Base-by-base conservation (phyloP, 768 basidiomycete genomes). In the Macrolepiota dolichaula region DNA sequence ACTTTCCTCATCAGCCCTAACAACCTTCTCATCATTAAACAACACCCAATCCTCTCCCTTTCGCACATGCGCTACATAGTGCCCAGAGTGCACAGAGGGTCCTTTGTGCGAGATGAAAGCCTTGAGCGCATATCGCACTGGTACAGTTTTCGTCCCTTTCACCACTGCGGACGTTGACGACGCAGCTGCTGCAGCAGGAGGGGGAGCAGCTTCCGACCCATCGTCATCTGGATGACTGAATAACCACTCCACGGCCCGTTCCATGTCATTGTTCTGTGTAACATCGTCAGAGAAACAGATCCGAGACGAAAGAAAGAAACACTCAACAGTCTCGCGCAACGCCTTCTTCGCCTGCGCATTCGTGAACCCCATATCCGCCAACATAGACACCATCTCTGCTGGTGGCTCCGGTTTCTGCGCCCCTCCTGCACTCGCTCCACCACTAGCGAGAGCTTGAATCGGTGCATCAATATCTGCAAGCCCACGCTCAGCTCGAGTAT, bases 21-120 rank as follows among this genome's bases (percentile, higher is more conserved):
- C 95, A 3, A 96, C 95, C 76, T 95, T 96, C 76, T 96, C 94
- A 70, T 98, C 96, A 67, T 98, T 97, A 73, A 95, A 97, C 68
- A 98, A 72, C 59, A 96, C 89, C 94, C 96, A 96, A 24, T 63
- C 64, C 9, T 80, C 83, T 36, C 76, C 83, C 4, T 71, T 69
- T 56, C 81, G 77, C 32, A 93, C 81, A 69, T 96, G 92, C 25
- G 92, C 92, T 12, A 96, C 92, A 67, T 97, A 96, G 67, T 94
- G 96, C 0, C 90, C 96, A 0, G 94, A 96, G 70, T 98, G 96
- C 25, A 96, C 94, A 0, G 92, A 95, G 0, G 92, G 91, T 0
- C 96, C 96, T 69, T 97, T 98, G 79, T 99, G 96, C 53, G 95
- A 97, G 68, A 99, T 87, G 77, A 98, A 99, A 9, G 92, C 94